phyloP scores from a whole-genome alignment of 495 filamentous ascomycete genomes.

The Penicillium canariense region DNA sequence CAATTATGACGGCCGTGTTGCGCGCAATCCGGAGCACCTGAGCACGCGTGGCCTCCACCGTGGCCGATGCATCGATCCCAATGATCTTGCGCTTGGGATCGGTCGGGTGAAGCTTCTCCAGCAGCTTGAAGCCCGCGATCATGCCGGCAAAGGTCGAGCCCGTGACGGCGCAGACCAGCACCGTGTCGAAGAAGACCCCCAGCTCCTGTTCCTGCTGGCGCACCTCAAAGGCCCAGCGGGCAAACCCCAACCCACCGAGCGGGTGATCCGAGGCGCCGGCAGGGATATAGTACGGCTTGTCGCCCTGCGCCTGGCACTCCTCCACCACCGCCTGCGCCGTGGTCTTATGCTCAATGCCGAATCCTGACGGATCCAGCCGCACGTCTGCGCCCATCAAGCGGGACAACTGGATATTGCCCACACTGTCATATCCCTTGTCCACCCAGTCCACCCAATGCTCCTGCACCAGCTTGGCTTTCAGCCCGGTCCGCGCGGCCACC shows the following conservation, averaged over 20 bases:
- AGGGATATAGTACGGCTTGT: constrained; percentile 62
- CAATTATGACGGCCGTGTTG: constrained; percentile 56
- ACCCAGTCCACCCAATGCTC: constrained; percentile 61
- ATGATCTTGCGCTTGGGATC: constrained; percentile 49
- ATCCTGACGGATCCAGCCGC: constrained; percentile 46
- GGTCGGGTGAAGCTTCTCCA: constrained; percentile 39
- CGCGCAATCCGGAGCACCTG: constrained; percentile 61
- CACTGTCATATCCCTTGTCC: constrained; percentile 50
- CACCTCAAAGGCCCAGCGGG: constrained; percentile 63
- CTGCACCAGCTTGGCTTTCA: constrained; percentile 56
- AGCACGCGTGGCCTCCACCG: constrained; percentile 49
- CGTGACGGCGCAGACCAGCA: constrained; percentile 62
- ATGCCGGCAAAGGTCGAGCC: constrained; percentile 63
- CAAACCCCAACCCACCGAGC: constrained; percentile 63
- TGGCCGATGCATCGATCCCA: constrained; percentile 63
- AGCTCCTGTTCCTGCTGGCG: constrained; percentile 53
- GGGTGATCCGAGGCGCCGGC: constrained; percentile 64
- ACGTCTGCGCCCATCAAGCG: constrained; percentile 60
- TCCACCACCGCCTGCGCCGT: constrained; percentile 46
- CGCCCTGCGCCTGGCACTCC: constrained; percentile 44
- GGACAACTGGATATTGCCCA: constrained; percentile 63
- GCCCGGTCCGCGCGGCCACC: constrained; percentile 49
- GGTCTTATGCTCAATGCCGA: constrained; percentile 60
- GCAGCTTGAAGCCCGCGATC: constrained; percentile 60
- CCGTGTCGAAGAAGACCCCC: constrained; percentile 57